Evolutionary conservation across 495 filamentous ascomycete species (phyloP).

Genomic region (Podospora pseudopauciseta): DNA sequence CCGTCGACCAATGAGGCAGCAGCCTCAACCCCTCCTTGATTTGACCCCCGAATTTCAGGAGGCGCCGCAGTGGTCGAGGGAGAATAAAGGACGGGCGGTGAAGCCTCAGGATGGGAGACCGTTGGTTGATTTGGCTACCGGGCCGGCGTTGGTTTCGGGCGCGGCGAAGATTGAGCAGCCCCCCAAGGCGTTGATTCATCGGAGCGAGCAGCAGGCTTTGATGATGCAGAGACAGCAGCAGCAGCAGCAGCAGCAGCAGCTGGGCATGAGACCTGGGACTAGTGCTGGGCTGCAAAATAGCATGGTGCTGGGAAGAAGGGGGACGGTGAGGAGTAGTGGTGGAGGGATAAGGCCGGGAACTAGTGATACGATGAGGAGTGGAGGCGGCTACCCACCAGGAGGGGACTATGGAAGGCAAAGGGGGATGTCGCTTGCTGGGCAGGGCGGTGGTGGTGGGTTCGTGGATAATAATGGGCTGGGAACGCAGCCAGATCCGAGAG

Average conservation of each 20-base stretch:
- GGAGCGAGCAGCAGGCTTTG: conserved; percentile 3
- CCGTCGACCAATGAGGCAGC: neutral
- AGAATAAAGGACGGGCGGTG: conserved; percentile 64
- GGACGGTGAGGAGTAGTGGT: conserved; percentile 13
- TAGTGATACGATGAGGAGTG: neutral
- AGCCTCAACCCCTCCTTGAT: conserved; percentile 58
- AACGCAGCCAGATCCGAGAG: neutral
- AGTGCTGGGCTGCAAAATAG: neutral
- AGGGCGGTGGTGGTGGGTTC: neutral
- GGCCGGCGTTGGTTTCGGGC: conserved; percentile 6
- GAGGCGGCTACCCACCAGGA: neutral
- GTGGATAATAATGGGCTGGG: neutral
- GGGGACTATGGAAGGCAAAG: neutral
- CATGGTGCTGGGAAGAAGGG: conserved; percentile 1
- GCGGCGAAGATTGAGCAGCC: conserved; percentile 11
- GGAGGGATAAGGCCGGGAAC: neutral
- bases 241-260: neutral
- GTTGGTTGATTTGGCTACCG: conserved; percentile 57
- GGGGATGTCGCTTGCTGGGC: neutral
- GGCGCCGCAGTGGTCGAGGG: conserved; percentile 61
- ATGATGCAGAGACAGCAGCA: conserved; percentile 1
- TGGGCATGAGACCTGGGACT: conserved; percentile 8
- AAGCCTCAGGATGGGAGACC: conserved; percentile 55
- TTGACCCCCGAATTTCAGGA: conserved; percentile 71
- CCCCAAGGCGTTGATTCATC: conserved; percentile 8